A percentile compares a stretch with the other conserved stretches of the same genome.
These are phyloP conservation scores for Prunus armeniaca DNA, from an alignment of 306 rosid genomes.

Conservation along the genomic window DNA sequence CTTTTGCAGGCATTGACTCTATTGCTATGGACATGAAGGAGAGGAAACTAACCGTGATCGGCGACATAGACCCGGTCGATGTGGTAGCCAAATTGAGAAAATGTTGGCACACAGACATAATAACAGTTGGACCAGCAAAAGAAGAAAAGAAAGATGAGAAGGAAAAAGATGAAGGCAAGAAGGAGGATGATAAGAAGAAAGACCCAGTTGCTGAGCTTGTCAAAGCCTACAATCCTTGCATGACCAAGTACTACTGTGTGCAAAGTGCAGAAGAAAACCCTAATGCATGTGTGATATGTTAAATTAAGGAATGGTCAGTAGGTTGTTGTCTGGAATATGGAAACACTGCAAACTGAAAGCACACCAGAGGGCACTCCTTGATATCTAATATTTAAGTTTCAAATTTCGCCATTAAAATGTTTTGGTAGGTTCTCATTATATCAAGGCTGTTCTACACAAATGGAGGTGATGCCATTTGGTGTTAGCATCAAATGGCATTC, in stretches of 20 bases:
- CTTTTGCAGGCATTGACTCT: slow-evolving; percentile 69
- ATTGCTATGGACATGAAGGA: slow-evolving; percentile 86
- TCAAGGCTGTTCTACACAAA: too few species aligned
- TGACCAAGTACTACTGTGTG: slow-evolving; percentile 38
- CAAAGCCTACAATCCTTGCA: slow-evolving; percentile 40
- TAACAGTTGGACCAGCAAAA: slow-evolving; percentile 81
- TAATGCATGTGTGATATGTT: slow-evolving; percentile 68
- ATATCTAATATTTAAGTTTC: too few species aligned
- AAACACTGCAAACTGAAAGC: too few species aligned
- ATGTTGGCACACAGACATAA: slow-evolving; percentile 57
- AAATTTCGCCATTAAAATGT: too few species aligned
- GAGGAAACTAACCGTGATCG: slow-evolving; percentile 67
- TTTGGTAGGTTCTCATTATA: too few species aligned
- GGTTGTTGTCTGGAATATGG: too few species aligned
- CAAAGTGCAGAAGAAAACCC: slow-evolving; percentile 67
- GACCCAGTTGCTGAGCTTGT: slow-evolving; percentile 39
- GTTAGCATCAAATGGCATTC: too few species aligned
- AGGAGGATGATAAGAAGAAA: slow-evolving; percentile 47
- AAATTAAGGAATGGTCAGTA: too few species aligned
- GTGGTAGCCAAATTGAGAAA: slow-evolving; percentile 64
- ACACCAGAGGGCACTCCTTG: too few species aligned
- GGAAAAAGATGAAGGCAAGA: slow-evolving; percentile 33
- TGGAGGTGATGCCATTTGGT: too few species aligned
- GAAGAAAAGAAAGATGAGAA: slow-evolving; percentile 54
- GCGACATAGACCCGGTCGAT: slow-evolving; percentile 57